phyloP scores from a whole-genome alignment of 2,329 filamentous ascomycete genomes.

The Talaromyces marneffei region DNA sequence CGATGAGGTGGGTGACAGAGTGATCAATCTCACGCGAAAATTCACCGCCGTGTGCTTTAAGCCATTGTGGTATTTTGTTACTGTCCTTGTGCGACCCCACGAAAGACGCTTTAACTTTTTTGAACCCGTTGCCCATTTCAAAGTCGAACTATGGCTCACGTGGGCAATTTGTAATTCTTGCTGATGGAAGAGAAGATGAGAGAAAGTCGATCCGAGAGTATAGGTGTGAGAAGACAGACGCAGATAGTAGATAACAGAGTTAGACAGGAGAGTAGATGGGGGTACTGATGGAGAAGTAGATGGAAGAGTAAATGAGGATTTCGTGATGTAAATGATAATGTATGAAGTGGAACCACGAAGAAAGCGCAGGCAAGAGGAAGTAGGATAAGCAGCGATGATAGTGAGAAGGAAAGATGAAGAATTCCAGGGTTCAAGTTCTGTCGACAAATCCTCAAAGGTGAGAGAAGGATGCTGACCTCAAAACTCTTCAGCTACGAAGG shows the following conservation, averaged over 20 bases:
- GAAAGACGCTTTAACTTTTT: conserved; percentile 49
- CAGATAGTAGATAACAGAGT: not conserved
- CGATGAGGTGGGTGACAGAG: conserved; percentile 67
- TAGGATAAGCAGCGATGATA: not conserved
- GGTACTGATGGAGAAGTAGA: not conserved
- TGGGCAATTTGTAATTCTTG: not conserved
- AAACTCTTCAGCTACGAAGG: not conserved
- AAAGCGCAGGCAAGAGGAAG: not conserved
- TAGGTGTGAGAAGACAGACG: not conserved
- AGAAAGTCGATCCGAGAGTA: not conserved
- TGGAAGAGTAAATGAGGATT: not conserved
- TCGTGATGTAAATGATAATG: not conserved
- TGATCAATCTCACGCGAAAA: conserved; percentile 50
- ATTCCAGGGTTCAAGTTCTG: not conserved
- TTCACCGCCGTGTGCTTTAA: conserved; percentile 55
- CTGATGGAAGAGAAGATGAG: not conserved
- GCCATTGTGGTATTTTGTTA: conserved; percentile 61
- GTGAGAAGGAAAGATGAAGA: not conserved
- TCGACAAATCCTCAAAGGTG: not conserved
- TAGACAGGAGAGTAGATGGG: not conserved
- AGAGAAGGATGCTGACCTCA: not conserved
- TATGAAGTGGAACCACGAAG: not conserved
- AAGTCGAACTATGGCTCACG: no score
- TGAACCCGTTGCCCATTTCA: conserved; percentile 45
- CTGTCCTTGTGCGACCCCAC: conserved; percentile 54